Base-by-base conservation (phyloP, 1,284 basidiomycete genomes). In the Sphagnurus paluster region DNA sequence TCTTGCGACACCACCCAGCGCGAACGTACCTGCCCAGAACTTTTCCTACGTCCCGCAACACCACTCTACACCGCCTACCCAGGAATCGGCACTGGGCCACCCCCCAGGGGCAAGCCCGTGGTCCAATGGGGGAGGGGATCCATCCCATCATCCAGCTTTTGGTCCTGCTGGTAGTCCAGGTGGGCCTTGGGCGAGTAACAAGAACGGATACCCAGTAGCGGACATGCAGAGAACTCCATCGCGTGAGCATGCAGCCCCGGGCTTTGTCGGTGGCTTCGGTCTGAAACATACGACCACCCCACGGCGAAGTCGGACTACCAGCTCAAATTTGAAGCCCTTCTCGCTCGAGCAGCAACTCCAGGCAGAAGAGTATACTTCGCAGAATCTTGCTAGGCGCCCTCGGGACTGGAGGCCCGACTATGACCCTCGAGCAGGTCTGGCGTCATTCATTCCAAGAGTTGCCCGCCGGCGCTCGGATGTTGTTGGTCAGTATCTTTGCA, bases 321-420 rank as follows among this genome's bases (percentile, higher is more conserved):
- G 33, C 19, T 33, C 35, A n/a, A 45, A 41, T 25, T 23, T 45
- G 17, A 42, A 49, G 11, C 39, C 28, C 2, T 50, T 50, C 21
- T 23, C 29, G 2, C 17, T 16, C 24, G 26, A 43, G 9, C 30
- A 35, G 17, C 40, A 45, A 14, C 7, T 34, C 8, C 33, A 28
- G 39, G 24, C 7, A 4, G 53, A 54, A 10, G 49, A 52, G 20
- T 51, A 49, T 28, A 42, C 36, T 19, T 24, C 42, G 21, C 39
- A 46, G 6, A 54, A 54, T 26, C 43, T 49, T 8, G 53, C 53
- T 5, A 38, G 53, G 13, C 49, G 53, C 3, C 53, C 53, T 4
- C 25, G 37, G 21, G 53, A 54, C 20, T 54, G 53, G 53, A 44
- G 53, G 20, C 36, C 49, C 7, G 53, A 54, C 25, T 54, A 47